phyloP scores from a whole-genome alignment of 192 early-diverging fungal genomes.

The Ramicandelaber brevisporus region DNA sequence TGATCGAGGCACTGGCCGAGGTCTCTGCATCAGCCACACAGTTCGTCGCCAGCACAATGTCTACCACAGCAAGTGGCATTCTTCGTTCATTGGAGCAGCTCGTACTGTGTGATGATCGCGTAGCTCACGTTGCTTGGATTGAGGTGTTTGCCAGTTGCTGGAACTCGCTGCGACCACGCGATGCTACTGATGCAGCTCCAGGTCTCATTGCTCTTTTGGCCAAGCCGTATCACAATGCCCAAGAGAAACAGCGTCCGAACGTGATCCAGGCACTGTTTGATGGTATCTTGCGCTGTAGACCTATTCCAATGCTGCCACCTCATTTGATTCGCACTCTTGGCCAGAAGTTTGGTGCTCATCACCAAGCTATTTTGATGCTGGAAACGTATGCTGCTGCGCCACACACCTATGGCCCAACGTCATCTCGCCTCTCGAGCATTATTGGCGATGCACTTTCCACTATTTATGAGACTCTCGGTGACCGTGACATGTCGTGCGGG shows the following conservation, averaged over 20 bases:
- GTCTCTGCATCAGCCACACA: too few relatives aligned
- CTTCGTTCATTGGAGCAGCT: conserved; percentile 32
- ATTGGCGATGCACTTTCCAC: conserved; percentile 70
- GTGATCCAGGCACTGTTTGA: conserved; percentile 82
- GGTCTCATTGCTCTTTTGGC: conserved; percentile 61
- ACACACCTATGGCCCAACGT: too few relatives aligned
- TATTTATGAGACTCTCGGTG: conserved; percentile 57
- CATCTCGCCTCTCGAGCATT: conserved; percentile 2
- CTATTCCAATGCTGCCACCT: conserved; percentile 61
- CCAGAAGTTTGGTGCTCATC: conserved; percentile 82
- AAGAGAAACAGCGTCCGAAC: conserved; percentile 63
- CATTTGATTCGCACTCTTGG: conserved; percentile 83
- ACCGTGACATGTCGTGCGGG: conserved; percentile 81
- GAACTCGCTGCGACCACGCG: conserved; percentile 37
- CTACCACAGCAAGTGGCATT: too few relatives aligned
- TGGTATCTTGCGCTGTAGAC: conserved; percentile 46
- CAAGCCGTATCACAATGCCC: conserved; percentile 70
- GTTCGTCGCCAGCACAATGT: too few relatives aligned
- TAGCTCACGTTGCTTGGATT: conserved; percentile 60
- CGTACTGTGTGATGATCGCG: conserved; percentile 30
- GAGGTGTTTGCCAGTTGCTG: conserved; percentile 63
- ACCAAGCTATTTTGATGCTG: conserved; percentile 60
- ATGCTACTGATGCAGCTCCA: conserved; percentile 68
- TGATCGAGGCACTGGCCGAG: too few relatives aligned
- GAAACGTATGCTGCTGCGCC: conserved; percentile 24